phyloP scores from a whole-genome alignment of 2,329 filamentous ascomycete species.

The Aspergillus texensis region DNA sequence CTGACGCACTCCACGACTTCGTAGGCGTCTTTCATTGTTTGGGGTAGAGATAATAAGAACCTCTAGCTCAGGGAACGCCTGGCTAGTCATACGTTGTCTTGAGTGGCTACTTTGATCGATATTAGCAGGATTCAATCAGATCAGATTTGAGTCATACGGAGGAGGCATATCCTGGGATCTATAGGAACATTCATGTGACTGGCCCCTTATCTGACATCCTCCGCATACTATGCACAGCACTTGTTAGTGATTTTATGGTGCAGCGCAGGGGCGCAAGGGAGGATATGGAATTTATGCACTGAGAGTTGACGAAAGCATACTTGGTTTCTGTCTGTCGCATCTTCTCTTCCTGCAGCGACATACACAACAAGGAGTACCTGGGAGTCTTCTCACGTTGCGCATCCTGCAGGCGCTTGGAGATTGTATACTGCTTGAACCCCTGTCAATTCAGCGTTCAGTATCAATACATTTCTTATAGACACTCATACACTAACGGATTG shows the following conservation, averaged over 20 bases:
- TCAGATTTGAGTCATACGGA: slow-evolving; percentile 6
- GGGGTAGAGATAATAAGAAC: neutral
- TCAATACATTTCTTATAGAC: neutral
- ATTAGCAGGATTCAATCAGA: neutral
- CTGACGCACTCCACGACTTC: neutral
- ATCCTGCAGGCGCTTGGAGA: neutral
- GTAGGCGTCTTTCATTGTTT: neutral
- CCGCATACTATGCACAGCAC: slow-evolving; percentile 10
- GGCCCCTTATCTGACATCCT: slow-evolving; percentile 5
- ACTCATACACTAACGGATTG: neutral
- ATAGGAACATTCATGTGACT: slow-evolving; percentile 14
- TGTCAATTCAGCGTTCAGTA: neutral
- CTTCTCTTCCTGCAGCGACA: neutral
- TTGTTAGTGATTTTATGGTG: neutral
- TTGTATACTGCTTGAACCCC: neutral
- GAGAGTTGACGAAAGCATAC: neutral
- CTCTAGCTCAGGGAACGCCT: no score
- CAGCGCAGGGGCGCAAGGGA: neutral
- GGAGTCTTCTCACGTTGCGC: neutral
- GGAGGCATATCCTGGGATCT: slow-evolving; percentile 15
- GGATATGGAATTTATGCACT: neutral
- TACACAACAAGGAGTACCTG: neutral
- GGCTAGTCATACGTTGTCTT: neutral
- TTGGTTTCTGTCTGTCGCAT: slow-evolving; percentile 2
- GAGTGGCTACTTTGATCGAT: neutral